These are phyloP conservation scores for Narthecium ossifragum DNA, from an alignment of 106 monocot species.

Conservation along the genomic window DNA sequence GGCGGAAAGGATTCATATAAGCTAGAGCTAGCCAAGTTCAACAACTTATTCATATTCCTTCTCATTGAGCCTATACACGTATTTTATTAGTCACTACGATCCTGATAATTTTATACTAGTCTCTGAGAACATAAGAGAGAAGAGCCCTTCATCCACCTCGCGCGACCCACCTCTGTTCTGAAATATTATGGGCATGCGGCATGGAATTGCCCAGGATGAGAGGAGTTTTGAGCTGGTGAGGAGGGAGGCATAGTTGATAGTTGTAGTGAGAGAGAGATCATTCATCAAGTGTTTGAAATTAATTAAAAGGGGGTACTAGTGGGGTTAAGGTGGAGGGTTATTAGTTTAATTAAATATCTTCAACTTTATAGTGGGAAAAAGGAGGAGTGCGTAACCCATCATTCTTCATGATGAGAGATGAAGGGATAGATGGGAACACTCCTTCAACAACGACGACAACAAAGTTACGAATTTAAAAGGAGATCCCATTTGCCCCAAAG, in stretches of 20 bases:
- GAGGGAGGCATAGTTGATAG: neutral
- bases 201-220: neutral
- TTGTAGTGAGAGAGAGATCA: neutral
- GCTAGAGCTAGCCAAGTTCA: too few relatives aligned
- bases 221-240: neutral
- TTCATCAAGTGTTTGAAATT: neutral
- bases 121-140: too few relatives aligned
- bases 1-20: too few relatives aligned
- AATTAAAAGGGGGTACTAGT: neutral
- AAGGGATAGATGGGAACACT: neutral
- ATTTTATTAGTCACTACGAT: too few relatives aligned
- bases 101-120: too few relatives aligned
- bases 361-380: neutral
- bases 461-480: neutral
- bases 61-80: too few relatives aligned
- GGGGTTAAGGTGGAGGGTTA: neutral
- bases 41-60: too few relatives aligned
- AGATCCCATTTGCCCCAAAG: conserved; percentile 1
- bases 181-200: too few relatives aligned
- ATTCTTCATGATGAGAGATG: conserved; percentile 8
- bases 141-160: too few relatives aligned
- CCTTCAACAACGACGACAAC: neutral
- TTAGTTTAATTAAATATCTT: neutral
- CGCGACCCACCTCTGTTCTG: too few relatives aligned
- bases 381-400: neutral